These are phyloP conservation scores for Jaltomata sinuosa DNA, from an alignment of 257 asterid species.

Conservation along the genomic window DNA sequence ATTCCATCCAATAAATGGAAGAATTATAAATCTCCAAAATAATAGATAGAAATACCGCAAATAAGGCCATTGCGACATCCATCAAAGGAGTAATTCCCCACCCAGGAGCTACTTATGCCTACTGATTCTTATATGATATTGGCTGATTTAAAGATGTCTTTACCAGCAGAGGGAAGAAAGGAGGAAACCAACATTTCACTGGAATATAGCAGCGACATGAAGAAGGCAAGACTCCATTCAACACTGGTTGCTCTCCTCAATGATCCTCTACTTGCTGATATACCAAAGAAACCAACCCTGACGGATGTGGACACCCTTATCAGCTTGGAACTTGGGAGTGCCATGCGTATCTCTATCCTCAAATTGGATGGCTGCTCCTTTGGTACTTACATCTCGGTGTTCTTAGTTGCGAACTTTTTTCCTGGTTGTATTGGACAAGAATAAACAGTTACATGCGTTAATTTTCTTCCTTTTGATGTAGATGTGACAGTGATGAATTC, in stretches of 20 bases:
- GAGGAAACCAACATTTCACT: slow-evolving; percentile 31
- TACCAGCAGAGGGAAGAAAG: slow-evolving; percentile 9
- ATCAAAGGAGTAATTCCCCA: too few species aligned
- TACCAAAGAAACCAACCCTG: slow-evolving; percentile 63
- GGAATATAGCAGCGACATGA: slow-evolving; percentile 49
- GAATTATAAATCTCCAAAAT: too few species aligned
- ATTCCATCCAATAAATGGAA: too few species aligned
- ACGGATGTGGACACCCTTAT: slow-evolving; percentile 86
- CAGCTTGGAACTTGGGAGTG: slow-evolving; percentile 91
- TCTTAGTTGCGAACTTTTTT: slow-evolving; percentile 25
- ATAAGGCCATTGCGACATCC: too few species aligned
- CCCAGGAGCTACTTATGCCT: too few species aligned
- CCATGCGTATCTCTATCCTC: slow-evolving; percentile 74
- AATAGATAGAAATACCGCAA: too few species aligned
- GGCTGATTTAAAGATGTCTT: neutral
- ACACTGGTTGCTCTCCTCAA: slow-evolving; percentile 55
- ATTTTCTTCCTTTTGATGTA: slow-evolving; percentile 4
- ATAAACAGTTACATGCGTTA: slow-evolving; percentile 18
- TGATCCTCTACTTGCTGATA: slow-evolving; percentile 82
- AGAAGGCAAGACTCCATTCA: slow-evolving; percentile 60
- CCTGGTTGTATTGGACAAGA: neutral
- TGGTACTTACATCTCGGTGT: slow-evolving; percentile 26
- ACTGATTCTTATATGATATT: neutral
- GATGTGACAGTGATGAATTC: slow-evolving; percentile 74
- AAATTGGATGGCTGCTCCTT: slow-evolving; percentile 56